Base-by-base conservation (phyloP, 345 rosid species). In the Corchorus olitorius region DNA sequence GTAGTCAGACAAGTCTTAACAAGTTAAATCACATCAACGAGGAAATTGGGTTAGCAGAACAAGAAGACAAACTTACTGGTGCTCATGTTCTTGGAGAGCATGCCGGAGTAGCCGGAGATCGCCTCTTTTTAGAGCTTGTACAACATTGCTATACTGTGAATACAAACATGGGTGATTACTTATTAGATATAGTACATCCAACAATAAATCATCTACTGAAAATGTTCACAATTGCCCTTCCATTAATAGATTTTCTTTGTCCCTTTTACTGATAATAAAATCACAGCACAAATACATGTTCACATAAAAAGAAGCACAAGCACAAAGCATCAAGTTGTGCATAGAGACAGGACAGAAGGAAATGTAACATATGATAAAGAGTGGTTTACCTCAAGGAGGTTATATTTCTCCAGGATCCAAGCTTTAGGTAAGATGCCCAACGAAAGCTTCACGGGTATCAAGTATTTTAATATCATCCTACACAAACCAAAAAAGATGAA, bases 381-480 rank as follows among this genome's bases (percentile, higher is more conserved):
- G 60, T 79, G 76, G 73, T 33, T 69, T 84, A 94, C 98, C 99
- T 96, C 98, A 49, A 81, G 86, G 56, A 96, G 83, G 81, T 87
- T 88, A 84, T 89, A 86, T 68, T 86, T 90, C 85, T 83, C 84
- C 60, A 96, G 85, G 73, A 93, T 91, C 86, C 84, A 77, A 65
- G 88, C 83, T 41, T 72, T 80, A 6, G 97, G 99, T 80, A 96
- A 80, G 70, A 90, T 86, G 81, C 99, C 98, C 65, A 94, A 65
- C 6, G 97, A 96, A 78, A 96, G 94, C 89, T 92, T 96, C 75
- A 96, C 99, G 3, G 98, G 98, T 84, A 96, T 89, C 81, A 96
- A 83, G 80, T 93, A 96, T 80, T 93, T 96, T 56, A 96, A 82
- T 81, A 96, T 92, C 99, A 93, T 96, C 93, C 98, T 96, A 84